Conservation (phyloP, 371 early-diverging fungal genomes). For the Capniomyces stellatus region DNA sequence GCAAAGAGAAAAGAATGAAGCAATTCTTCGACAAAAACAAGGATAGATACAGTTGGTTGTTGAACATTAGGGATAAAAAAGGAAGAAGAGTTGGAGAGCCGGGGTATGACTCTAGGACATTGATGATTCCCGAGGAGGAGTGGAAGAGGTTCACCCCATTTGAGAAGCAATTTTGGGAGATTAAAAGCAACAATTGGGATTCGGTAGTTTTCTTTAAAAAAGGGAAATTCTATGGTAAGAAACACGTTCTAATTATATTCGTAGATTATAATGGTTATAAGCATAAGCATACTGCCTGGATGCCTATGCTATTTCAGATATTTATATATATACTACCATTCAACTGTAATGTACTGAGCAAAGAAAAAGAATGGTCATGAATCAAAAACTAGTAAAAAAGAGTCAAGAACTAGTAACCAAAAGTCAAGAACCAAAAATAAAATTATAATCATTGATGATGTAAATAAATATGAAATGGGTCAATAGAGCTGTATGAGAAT, state of each 20-base stretch:
- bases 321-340: slow-evolving; percentile 3
- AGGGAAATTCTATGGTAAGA: slow-evolving; percentile 79
- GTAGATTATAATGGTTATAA: slow-evolving; percentile 19
- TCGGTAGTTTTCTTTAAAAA: slow-evolving; percentile 99
- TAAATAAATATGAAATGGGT: too few relatives aligned
- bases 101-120: slow-evolving; percentile 89
- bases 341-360: slow-evolving; percentile 6
- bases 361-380: too few relatives aligned
- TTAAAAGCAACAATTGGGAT: slow-evolving; percentile 91
- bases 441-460: too few relatives aligned
- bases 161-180: slow-evolving; percentile 99
- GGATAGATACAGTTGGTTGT: slow-evolving; percentile 72
- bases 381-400: too few relatives aligned
- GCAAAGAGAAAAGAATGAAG: slow-evolving; percentile 28
- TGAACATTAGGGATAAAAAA: slow-evolving; percentile 62
- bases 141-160: slow-evolving; percentile 87
- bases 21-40: slow-evolving; percentile 68
- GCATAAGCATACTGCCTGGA: neutral
- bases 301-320: neutral
- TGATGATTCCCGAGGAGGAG: slow-evolving; percentile 65
- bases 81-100: slow-evolving; percentile 39
- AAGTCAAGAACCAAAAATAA: too few relatives aligned
- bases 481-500: slow-evolving; percentile 86
- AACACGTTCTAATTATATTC: neutral
- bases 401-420: too few relatives aligned